Base-by-base conservation (phyloP, 305 asterid species). In the Fraxinus nigra region DNA sequence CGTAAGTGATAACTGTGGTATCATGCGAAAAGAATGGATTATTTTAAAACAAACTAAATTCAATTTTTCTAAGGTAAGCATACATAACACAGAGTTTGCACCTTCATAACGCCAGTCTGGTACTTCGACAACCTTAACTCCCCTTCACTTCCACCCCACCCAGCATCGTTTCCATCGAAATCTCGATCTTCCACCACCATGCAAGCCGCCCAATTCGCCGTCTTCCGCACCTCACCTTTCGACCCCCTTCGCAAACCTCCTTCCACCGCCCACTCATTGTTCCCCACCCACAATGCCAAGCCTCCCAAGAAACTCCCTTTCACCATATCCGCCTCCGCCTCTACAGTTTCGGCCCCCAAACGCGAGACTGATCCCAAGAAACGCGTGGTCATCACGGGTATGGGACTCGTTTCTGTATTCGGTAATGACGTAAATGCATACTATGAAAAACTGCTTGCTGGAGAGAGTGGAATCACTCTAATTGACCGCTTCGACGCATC, bases 321-420 rank as follows among this genome's bases (percentile, higher is more conserved):
- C 85, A 84, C 20, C 46, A 83, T 90, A 43, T 86, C 89, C 61
- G 93, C 92, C 80, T 81, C 95, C 72, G 82, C 79, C 85, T 20
- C 95, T 69, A 7, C 72, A 20, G 63, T 72, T 26, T 82, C 89
- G n/a, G 86, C 93, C 79, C 98, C 98, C 26, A 89, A 83, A 82
- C 85, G 94, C 61, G 97, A 93, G 87, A 91, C 87, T 9, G 97
- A 94, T 88, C 97, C 97, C 0, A 92, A 92, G 88, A 94, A 93
- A 73, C 91, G 97, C 56, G 87, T 94, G 43, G 98, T 94, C 26
- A 91, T 94, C 35, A 94, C 98, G 32, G 97, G 98, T 1, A 93
- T 91, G 98, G 97, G 98, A 7, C 87, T 93, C 5, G 97, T 94
- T 3, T 93, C 97, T 8, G 98, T 91, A 16, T 94, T 93, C 86